Percentiles rank a stretch among this genome's conserved stretches.
Evolutionary conservation across 352 stramenopile species (phyloP).

Genomic region (Phytophthora tubulina): DNA sequence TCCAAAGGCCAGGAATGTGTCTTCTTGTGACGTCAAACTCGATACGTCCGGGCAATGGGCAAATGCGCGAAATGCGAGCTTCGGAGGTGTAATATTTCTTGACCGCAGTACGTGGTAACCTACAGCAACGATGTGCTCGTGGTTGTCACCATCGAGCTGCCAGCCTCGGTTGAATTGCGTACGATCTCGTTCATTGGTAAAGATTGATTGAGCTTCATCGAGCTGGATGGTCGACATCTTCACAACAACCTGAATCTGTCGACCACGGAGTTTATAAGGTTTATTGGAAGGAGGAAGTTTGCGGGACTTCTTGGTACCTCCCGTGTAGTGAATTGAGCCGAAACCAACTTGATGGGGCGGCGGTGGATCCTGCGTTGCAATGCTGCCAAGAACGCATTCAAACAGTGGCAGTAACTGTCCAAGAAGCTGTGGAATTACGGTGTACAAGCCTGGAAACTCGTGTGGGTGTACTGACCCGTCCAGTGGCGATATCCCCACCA

Average conservation of each 20-base stretch:
- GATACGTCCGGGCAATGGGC: constrained; percentile 4
- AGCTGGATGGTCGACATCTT: constrained; percentile 24
- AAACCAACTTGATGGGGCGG: constrained; percentile 10
- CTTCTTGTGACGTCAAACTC: constrained; percentile 12
- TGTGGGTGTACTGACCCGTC: constrained; percentile 24
- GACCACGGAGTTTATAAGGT: constrained; percentile 3
- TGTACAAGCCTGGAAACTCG: constrained; percentile 18
- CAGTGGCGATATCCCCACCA: constrained; percentile 13
- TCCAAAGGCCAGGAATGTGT: constrained; percentile 23
- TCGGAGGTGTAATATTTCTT: constrained; percentile 22
- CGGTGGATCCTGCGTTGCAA: constrained; percentile 8
- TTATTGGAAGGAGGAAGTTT: not conserved
- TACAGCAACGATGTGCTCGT: constrained; percentile 25
- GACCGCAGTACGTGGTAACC: constrained; percentile 20
- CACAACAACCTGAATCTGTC: constrained; percentile 19
- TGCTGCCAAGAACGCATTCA: constrained; percentile 20
- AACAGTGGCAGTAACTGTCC: constrained; percentile 15
- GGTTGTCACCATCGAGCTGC: constrained; percentile 17
- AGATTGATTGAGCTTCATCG: constrained; percentile 10
- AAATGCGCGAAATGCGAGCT: constrained; percentile 21
- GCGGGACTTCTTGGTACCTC: no score
- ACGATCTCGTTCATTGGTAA: not conserved
- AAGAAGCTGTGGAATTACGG: constrained; percentile 7
- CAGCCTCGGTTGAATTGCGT: constrained; percentile 19
- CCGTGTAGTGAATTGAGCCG: constrained; percentile 1